These are phyloP conservation scores for Mycocentrospora acerina DNA, from an alignment of 2,329 filamentous ascomycete species.

Conservation along the genomic window DNA sequence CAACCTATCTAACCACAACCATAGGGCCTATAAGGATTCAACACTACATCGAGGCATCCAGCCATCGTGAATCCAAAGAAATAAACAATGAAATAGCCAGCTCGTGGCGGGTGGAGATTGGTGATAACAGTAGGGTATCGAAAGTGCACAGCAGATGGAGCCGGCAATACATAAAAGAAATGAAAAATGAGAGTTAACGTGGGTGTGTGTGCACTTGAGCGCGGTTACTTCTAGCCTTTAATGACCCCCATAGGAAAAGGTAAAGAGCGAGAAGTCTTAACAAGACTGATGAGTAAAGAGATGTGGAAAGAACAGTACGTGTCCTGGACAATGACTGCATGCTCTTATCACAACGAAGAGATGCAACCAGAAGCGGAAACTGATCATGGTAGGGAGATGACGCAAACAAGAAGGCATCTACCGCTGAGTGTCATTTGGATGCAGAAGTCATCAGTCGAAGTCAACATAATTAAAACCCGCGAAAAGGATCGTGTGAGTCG, in stretches of 20 bases:
- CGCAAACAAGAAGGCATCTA: too few species aligned
- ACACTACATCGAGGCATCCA: too few species aligned
- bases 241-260: slow-evolving; percentile 6
- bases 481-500: slow-evolving; percentile 39
- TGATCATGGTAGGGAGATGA: too few species aligned
- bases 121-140: slow-evolving; percentile 15
- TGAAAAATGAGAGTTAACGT: slow-evolving; percentile 11
- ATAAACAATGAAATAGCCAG: too few species aligned
- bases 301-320: too few species aligned
- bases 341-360: too few species aligned
- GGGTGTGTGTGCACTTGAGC: slow-evolving; percentile 15
- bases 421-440: too few species aligned
- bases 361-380: too few species aligned
- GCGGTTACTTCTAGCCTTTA: slow-evolving; percentile 16
- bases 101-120: not conserved
- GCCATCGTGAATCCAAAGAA: too few species aligned
- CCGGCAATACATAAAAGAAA: slow-evolving; percentile 10
- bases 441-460: slow-evolving; percentile 4
- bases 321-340: too few species aligned
- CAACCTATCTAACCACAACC: too few species aligned
- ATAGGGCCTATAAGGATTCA: too few species aligned
- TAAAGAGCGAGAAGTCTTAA: slow-evolving; percentile 4
- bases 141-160: slow-evolving; percentile 7
- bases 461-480: slow-evolving; percentile 31
- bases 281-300: not conserved